These are phyloP conservation scores for Gymnopus androsaceus DNA, from an alignment of 1,284 basidiomycete species.

Conservation along the genomic window DNA sequence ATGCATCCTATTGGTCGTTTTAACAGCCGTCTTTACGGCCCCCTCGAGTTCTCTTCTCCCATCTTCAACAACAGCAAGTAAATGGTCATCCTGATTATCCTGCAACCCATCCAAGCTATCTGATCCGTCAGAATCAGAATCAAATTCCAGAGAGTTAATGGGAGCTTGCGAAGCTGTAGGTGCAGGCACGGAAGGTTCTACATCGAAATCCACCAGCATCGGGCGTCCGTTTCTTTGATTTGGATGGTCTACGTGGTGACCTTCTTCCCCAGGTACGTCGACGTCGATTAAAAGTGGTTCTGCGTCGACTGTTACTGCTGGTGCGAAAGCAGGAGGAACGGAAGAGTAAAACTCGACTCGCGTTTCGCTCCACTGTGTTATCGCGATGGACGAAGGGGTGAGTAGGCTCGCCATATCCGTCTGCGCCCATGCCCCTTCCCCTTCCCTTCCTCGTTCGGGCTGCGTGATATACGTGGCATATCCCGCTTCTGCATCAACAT, in stretches of 20 bases:
- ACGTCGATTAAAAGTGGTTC: not conserved
- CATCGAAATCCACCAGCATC: not conserved
- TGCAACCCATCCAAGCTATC: not conserved
- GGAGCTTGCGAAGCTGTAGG: too few species aligned
- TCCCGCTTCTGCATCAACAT: not conserved
- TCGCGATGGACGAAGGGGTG: not conserved
- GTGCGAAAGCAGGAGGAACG: not conserved
- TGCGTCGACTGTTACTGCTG: not conserved
- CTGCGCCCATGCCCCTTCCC: not conserved
- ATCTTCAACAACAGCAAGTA: not conserved
- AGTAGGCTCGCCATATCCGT: not conserved
- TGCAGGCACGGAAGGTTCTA: too few species aligned
- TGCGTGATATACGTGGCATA: not conserved
- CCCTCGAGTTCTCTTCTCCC: not conserved
- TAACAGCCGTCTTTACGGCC: not conserved
- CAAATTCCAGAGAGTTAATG: not conserved
- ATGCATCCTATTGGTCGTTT: not conserved
- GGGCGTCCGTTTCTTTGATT: not conserved
- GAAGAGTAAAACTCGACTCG: not conserved
- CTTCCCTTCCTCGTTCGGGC: not conserved
- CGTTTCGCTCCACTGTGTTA: not conserved
- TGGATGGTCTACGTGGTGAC: too few species aligned
- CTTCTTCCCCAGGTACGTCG: not conserved
- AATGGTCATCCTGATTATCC: not conserved
- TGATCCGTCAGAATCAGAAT: not conserved